Percentiles rank a stretch among this genome's conserved stretches.
Evolutionary conservation across 2,329 filamentous ascomycete species (phyloP).

Genomic region (Colletotrichum sp.): DNA sequence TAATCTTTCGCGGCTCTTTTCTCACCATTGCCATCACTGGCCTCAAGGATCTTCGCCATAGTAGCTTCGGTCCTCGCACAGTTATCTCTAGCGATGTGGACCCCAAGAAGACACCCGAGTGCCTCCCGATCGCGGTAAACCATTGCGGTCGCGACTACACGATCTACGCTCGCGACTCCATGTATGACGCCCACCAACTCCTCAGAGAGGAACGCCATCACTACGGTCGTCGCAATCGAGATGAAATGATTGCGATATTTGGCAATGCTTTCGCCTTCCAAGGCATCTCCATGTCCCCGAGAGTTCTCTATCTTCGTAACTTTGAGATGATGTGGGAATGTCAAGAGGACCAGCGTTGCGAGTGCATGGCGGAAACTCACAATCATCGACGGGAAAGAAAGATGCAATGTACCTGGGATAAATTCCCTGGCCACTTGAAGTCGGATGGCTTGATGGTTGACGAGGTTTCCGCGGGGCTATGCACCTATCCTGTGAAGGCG

Average conservation of each 20-base stretch:
- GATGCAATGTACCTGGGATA: neutral
- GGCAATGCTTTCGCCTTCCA: neutral
- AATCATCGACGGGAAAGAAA: neutral
- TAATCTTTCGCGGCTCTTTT: neutral
- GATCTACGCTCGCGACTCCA: neutral
- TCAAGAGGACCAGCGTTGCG: neutral
- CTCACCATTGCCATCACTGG: slow-evolving; percentile 2
- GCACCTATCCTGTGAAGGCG: neutral
- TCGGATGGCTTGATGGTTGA: neutral
- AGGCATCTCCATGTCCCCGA: neutral
- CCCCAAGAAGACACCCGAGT: neutral
- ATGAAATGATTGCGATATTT: neutral
- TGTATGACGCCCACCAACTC: neutral
- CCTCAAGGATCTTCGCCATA: neutral
- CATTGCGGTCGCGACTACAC: neutral
- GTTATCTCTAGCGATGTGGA: neutral
- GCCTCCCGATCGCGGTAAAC: neutral
- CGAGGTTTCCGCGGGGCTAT: neutral
- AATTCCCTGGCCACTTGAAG: neutral
- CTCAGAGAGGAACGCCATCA: neutral
- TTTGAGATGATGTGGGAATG: slow-evolving; percentile 8
- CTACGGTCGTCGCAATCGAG: neutral
- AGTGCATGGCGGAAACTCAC: neutral
- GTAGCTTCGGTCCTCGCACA: neutral
- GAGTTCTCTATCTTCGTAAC: neutral